Evolutionary conservation across 441 rosid genomes (phyloP).

Genomic region (Euphorbia corollata): DNA sequence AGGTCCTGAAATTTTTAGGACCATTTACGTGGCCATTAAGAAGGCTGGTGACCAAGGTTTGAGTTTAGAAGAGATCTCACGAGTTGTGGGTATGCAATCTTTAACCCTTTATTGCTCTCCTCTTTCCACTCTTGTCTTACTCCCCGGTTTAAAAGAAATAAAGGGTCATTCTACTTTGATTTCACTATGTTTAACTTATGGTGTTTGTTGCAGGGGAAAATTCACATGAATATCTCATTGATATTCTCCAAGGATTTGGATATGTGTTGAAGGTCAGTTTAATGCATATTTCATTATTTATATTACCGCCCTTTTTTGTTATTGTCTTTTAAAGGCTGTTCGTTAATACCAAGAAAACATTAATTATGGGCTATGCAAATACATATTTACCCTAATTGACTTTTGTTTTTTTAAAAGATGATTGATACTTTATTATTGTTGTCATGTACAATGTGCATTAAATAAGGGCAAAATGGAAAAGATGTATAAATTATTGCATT

Average conservation of each 20-base stretch:
- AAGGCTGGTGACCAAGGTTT: slow-evolving; percentile 95
- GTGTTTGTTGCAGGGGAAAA: slow-evolving; percentile 46
- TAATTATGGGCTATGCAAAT: too few relatives aligned
- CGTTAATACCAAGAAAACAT: too few relatives aligned
- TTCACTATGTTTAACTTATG: slow-evolving; percentile 18
- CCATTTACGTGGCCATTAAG: slow-evolving; percentile 51
- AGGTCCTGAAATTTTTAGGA: slow-evolving; percentile 47
- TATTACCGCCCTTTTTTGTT: not conserved
- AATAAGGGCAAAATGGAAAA: too few relatives aligned
- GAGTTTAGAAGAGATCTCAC: slow-evolving; percentile 54
- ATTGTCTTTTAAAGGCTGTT: too few relatives aligned
- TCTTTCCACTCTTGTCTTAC: not conserved
- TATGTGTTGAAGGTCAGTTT: slow-evolving; percentile 66
- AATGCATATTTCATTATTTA: slow-evolving; percentile 15
- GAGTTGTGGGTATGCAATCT: slow-evolving; percentile 40
- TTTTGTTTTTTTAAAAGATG: too few relatives aligned
- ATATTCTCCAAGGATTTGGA: slow-evolving; percentile 81
- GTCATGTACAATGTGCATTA: too few relatives aligned
- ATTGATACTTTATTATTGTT: too few relatives aligned
- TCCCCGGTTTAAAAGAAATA: not conserved
- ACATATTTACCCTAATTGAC: too few relatives aligned
- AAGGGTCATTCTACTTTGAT: not conserved
- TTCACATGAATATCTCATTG: slow-evolving; percentile 37
- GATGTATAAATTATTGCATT: too few relatives aligned
- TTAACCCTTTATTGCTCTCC: slow-evolving; percentile 10